A percentile compares a stretch with the other conserved stretches of the same genome.
Conservation (phyloP, 805 yeast genomes). For the Hanseniaspora pseudoguilliermondii region DNA sequence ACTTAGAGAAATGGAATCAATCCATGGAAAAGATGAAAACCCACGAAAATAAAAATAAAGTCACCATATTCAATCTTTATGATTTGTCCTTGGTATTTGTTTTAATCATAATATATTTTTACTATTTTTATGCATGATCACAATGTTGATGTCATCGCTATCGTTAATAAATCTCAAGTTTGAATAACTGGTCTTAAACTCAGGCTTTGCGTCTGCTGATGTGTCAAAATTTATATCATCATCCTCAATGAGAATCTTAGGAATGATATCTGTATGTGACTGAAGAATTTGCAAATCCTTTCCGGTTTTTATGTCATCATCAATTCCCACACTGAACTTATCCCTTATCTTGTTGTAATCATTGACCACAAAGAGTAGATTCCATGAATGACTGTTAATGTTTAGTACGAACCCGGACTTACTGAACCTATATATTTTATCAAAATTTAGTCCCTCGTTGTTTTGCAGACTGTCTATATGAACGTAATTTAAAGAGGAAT, state of each 20-base stretch:
- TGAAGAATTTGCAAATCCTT: neutral
- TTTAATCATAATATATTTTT: neutral
- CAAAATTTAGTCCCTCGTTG: neutral
- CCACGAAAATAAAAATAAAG: neutral
- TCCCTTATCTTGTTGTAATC: neutral
- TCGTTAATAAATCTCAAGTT: neutral
- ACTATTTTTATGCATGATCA: slow-evolving; percentile 8
- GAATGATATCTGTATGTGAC: neutral
- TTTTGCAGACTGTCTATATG: neutral
- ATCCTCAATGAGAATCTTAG: slow-evolving; percentile 2
- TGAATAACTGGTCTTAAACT: neutral
- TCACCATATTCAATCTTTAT: neutral
- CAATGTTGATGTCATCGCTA: neutral
- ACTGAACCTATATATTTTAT: neutral
- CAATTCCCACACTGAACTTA: neutral
- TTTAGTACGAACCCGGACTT: neutral
- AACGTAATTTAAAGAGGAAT: neutral
- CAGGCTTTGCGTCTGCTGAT: neutral
- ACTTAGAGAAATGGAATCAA: slow-evolving; percentile 4
- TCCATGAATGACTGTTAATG: neutral
- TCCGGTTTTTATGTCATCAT: neutral
- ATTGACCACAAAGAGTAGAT: neutral
- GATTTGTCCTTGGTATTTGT: neutral
- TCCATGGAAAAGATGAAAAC: neutral
- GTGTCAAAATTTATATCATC: neutral